Conservation (phyloP, 305 asterid genomes). For the Fraxinus greggii region DNA sequence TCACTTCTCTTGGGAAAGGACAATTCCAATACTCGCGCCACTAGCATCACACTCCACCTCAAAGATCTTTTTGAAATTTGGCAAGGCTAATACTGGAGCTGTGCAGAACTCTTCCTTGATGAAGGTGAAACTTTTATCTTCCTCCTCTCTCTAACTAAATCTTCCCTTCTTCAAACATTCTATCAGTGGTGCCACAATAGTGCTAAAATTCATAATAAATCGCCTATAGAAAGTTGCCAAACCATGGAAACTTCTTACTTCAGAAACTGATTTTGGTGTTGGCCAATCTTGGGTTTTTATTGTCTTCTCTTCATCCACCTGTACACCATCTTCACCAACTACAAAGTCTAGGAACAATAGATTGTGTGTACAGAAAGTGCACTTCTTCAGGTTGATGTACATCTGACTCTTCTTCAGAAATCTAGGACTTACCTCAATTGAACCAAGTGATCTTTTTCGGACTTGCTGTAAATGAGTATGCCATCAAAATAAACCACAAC, state of each 20-base stretch:
- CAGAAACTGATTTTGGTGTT: no score
- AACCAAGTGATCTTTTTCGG: not conserved
- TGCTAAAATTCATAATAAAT: not conserved
- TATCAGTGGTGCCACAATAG: not conserved
- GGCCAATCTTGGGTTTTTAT: not conserved
- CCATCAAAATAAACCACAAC: not conserved
- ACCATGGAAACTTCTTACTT: not conserved
- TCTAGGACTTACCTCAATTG: not conserved
- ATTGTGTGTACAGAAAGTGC: not conserved
- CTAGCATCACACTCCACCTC: no score
- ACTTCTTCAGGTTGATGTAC: not conserved
- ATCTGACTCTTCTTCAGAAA: not conserved
- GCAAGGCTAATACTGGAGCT: not conserved
- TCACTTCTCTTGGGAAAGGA: no score
- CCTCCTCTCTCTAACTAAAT: not conserved
- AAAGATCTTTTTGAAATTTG: no score
- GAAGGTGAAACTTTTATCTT: not conserved
- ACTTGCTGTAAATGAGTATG: not conserved
- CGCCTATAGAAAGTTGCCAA: not conserved
- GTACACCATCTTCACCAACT: not conserved
- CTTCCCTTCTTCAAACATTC: not conserved
- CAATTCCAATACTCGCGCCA: no score
- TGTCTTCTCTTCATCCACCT: not conserved
- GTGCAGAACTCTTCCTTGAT: not conserved
- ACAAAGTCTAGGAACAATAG: not conserved